Conservation (phyloP, 176 grass and related monocot species). For the Eragrostis nindensis region DNA sequence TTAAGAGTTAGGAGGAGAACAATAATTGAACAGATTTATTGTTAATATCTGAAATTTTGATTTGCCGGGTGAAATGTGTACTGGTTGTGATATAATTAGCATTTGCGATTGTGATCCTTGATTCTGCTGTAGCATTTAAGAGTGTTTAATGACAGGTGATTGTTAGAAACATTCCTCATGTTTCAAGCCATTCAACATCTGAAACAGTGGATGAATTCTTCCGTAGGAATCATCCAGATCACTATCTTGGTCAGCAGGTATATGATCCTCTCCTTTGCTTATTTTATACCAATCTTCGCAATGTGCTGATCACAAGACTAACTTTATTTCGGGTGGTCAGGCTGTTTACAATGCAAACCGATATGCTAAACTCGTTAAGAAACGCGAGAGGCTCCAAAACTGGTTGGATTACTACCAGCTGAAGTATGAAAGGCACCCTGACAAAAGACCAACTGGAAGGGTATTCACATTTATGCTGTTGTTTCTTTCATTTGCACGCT, state of each 20-base stretch:
- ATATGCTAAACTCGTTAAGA: conserved; percentile 78
- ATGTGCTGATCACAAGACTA: background rate
- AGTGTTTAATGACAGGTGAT: conserved; percentile 72
- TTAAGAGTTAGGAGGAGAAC: conserved; percentile 1
- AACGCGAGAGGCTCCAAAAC: conserved; percentile 83
- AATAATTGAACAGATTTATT: background rate
- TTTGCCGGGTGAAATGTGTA: background rate
- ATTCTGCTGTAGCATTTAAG: background rate
- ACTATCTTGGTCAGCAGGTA: conserved; percentile 97
- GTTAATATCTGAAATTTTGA: background rate
- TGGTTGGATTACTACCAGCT: conserved; percentile 93
- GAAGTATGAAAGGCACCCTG: conserved; percentile 90
- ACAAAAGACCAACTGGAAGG: conserved; percentile 69
- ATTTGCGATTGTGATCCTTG: background rate
- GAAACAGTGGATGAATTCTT: conserved; percentile 95
- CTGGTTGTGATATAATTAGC: background rate
- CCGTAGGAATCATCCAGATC: conserved; percentile 84
- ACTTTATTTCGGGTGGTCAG: conserved; percentile 47
- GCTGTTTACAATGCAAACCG: conserved; percentile 96
- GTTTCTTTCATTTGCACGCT: background rate
- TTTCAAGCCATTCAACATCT: conserved; percentile 78
- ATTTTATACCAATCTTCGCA: background rate
- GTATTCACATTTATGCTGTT: conserved; percentile 41
- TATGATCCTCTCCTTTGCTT: conserved; percentile 7
- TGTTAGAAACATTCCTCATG: conserved; percentile 84